Base-by-base conservation (phyloP, 352 stramenopile species). In the Phytopythium oedochilum region DNA sequence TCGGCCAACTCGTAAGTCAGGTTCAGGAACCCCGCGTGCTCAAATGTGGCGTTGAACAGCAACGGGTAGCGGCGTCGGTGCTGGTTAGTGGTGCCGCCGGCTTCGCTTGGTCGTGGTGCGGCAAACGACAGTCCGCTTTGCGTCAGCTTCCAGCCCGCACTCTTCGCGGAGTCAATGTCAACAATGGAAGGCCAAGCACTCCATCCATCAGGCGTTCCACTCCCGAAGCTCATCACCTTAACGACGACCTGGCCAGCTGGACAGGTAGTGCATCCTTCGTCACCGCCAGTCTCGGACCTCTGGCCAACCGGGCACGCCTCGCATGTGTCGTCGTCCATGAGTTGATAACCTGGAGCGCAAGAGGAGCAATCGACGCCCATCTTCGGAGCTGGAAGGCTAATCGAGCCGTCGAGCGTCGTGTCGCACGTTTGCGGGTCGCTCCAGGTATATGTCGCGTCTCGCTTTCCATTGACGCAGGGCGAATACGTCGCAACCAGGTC, bases 371-470 rank as follows among this genome's bases (percentile, higher is more conserved):
- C 50, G 5, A 83, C 56, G 12, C 63, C 62, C 11, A 66, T 64
- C 40, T 81, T 55, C 8, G 64, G 29, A 18, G 53, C 49, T 2
- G 81, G 79, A 3, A 92, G 61, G 10, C 60, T 15, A 31, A 83
- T 89, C 11, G 70, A 72, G 18, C 53, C 57, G 17, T 72, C 50
- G 0, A 90, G 57, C 11, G 66, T 70, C 4, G 52, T 46, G 35
- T 90, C 66, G 57, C 83, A 94, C 34, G 78, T 92, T 28, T 70
- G 66, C 7, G 81, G 83, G 46, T 87, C 55, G 22, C 73, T 84
- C 83, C 83, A 94, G 0, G 75, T 47, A 40, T 79, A 91, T 8
- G 66, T 76, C 5, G 84, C 78, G 46, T 88, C 77, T 1, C 82
- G 71, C 34, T 69, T 71, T 10, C 76, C 79, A 23, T 75, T 61